These are phyloP conservation scores for Lophium mytilinum DNA, from an alignment of 495 filamentous ascomycete species.

Conservation along the genomic window DNA sequence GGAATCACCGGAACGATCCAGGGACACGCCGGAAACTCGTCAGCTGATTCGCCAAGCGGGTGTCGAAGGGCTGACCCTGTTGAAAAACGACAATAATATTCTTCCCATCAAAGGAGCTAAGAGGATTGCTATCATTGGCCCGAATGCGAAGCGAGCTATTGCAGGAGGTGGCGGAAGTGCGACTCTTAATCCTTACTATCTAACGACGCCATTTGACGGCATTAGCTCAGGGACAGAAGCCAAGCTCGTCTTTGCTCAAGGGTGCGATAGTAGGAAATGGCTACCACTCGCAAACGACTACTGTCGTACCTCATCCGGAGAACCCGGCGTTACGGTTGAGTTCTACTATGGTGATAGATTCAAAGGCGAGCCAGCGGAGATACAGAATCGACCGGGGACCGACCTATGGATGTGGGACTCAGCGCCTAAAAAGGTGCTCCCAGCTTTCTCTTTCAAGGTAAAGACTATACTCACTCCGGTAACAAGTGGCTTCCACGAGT, in stretches of 20 bases:
- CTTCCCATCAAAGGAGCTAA: conserved; percentile 30
- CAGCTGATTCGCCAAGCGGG: conserved; percentile 23
- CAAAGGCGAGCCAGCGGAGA: conserved; percentile 44
- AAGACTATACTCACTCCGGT: conserved; percentile 44
- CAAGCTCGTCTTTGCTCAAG: conserved; percentile 43
- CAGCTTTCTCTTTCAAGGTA: conserved; percentile 52
- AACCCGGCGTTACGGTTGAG: conserved; percentile 52
- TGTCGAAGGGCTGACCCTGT: conserved; percentile 29
- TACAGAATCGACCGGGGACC: conserved; percentile 49
- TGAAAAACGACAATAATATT: conserved; percentile 31
- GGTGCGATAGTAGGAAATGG: conserved; percentile 59
- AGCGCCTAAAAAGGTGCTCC: conserved; percentile 51
- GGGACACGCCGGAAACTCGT: conserved; percentile 19
- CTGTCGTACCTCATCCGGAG: conserved; percentile 48
- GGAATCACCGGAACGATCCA: conserved; percentile 20
- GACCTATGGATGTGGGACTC: conserved; percentile 66
- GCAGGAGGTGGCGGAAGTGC: conserved; percentile 78
- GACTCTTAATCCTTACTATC: conserved; percentile 71
- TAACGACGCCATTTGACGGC: conserved; percentile 59
- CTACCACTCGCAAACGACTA: conserved; percentile 52
- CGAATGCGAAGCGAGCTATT: conserved; percentile 68
- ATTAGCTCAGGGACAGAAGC: conserved; percentile 44
- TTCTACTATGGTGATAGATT: conserved; percentile 58
- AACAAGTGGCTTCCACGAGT: conserved; percentile 22
- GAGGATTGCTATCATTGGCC: conserved; percentile 68